These are phyloP conservation scores for Pseudogymnoascus sp. DNA, from an alignment of 2,329 filamentous ascomycete species.

Conservation along the genomic window DNA sequence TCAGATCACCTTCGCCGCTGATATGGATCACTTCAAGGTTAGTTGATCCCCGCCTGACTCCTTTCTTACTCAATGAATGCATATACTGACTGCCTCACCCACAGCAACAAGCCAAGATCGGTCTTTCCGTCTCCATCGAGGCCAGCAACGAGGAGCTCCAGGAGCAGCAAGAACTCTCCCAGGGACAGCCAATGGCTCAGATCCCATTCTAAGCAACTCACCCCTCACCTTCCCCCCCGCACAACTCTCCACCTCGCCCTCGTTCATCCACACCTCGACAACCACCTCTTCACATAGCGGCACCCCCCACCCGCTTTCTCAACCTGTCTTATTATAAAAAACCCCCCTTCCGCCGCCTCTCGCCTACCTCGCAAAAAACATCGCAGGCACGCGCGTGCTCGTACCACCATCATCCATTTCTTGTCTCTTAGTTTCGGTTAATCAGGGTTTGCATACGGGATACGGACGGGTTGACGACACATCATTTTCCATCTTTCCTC, in stretches of 20 bases:
- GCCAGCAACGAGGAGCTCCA: conserved; percentile 77
- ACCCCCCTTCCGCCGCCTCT: not conserved
- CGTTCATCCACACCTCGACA: conserved; percentile 8
- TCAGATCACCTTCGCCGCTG: conserved; percentile 88
- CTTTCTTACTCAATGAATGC: not conserved
- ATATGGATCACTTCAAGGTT: conserved; percentile 94
- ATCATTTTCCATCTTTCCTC: not conserved
- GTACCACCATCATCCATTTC: conserved; percentile 2
- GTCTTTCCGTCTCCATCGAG: conserved; percentile 88
- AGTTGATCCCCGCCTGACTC: conserved; percentile 33
- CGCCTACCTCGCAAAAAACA: not conserved
- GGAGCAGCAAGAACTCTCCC: conserved; percentile 65
- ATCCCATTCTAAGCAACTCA: conserved; percentile 55
- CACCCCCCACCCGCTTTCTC: not conserved
- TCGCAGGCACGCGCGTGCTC: not conserved
- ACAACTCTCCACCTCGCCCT: not conserved
- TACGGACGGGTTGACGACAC: not conserved
- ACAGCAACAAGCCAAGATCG: conserved; percentile 91
- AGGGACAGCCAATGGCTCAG: conserved; percentile 39
- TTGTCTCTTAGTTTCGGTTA: conserved; percentile 5
- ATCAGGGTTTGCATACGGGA: conserved; percentile 5
- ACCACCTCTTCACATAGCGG: not conserved
- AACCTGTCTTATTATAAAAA: conserved; percentile 9
- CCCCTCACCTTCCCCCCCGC: not conserved
- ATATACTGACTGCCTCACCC: conserved; percentile 26